These are phyloP conservation scores for Pseudocercospora cruenta DNA, from an alignment of 2,329 filamentous ascomycete genomes.

Conservation along the genomic window DNA sequence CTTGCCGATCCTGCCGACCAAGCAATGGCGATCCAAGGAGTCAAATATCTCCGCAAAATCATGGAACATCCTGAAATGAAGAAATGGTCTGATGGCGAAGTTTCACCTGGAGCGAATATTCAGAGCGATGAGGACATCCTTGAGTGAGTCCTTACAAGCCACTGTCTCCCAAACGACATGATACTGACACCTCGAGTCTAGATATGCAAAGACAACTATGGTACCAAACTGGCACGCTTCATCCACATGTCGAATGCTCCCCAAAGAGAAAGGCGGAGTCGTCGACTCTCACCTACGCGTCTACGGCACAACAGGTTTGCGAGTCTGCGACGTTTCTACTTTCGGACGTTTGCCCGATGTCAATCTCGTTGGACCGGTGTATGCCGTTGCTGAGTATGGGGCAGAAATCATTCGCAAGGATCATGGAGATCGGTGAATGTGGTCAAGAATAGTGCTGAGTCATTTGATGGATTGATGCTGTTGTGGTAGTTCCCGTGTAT, in stretches of 20 bases:
- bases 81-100: constrained; percentile 23
- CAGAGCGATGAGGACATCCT: constrained; percentile 24
- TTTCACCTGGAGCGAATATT: constrained; percentile 14
- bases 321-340: constrained; percentile 31
- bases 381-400: constrained; percentile 22
- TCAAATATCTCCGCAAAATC: constrained; percentile 24
- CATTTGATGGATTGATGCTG: too few species aligned
- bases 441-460: too few species aligned
- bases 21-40: constrained; percentile 24
- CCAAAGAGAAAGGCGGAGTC: constrained; percentile 26
- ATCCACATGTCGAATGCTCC: constrained; percentile 31
- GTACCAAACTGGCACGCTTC: constrained; percentile 27
- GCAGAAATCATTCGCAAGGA: constrained; percentile 22
- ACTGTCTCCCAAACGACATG: too few species aligned
- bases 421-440: constrained; percentile 15
- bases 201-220: constrained; percentile 20
- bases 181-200: neutral
- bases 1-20: constrained; percentile 24
- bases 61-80: constrained; percentile 21
- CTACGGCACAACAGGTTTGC: constrained; percentile 28
- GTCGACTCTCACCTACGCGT: constrained; percentile 30
- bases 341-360: constrained; percentile 24
- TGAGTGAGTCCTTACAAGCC: constrained; percentile 4
- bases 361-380: constrained; percentile 25
- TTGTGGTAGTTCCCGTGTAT: too few species aligned